A percentile compares a stretch with the other conserved stretches of the same genome.
phyloP scores from a whole-genome alignment of 306 rosid genomes.

The Amphicarpaea edgeworthii region DNA sequence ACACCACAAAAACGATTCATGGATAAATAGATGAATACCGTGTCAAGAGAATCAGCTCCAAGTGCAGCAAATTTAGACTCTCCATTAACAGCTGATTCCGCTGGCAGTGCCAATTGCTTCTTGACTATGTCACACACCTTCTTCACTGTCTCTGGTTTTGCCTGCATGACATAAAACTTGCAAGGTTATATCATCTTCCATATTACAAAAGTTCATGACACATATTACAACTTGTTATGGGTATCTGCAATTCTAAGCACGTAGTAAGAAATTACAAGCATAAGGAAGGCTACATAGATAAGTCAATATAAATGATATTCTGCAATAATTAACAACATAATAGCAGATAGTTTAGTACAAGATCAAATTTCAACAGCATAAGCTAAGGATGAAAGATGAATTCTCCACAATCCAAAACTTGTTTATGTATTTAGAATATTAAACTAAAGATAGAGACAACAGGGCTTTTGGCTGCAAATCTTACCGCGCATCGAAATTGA shows the following conservation, averaged over 20 bases:
- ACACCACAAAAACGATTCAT: conserved; percentile 10
- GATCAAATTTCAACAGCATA: conserved; percentile 30
- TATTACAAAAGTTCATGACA: conserved; percentile 14
- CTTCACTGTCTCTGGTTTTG: conserved; percentile 81
- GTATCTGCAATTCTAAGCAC: conserved; percentile 14
- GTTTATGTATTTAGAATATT: not conserved
- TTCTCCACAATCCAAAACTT: conserved; percentile 8
- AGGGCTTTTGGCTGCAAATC: conserved; percentile 38
- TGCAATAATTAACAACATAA: not conserved
- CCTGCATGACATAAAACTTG: conserved; percentile 56
- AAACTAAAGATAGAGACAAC: not conserved
- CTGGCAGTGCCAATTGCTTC: conserved; percentile 89
- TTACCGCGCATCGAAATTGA: conserved; percentile 72
- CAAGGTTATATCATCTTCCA: conserved; percentile 12
- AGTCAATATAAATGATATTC: not conserved
- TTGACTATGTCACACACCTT: conserved; percentile 81
- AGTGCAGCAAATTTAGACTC: conserved; percentile 82
- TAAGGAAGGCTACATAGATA: not conserved
- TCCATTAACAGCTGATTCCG: conserved; percentile 55
- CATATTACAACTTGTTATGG: conserved; percentile 33
- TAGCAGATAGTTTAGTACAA: conserved; percentile 3
- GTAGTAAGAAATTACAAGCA: not conserved
- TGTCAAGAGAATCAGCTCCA: conserved; percentile 98
- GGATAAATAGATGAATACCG: conserved; percentile 53
- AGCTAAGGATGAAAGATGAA: not conserved